phyloP scores from a whole-genome alignment of 257 asterid genomes.

The Ocimum tenuiflorum region DNA sequence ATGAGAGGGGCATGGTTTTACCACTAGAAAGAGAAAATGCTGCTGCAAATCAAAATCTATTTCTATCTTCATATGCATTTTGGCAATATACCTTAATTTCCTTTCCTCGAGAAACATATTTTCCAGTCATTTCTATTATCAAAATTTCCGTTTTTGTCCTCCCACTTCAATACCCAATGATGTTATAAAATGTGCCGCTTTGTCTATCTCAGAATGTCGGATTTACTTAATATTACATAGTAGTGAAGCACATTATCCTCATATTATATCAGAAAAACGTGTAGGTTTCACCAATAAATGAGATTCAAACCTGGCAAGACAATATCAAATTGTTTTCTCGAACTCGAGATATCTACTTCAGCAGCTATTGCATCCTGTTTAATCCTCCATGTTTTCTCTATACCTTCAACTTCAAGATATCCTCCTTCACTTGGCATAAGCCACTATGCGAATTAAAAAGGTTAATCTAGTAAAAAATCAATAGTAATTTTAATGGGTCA shows the following conservation, averaged over 20 bases:
- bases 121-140: not conserved
- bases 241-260: not conserved
- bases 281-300: constrained; percentile 12
- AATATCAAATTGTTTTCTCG: constrained; percentile 72
- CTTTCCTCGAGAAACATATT: not conserved
- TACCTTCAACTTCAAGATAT: constrained; percentile 69
- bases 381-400: constrained; percentile 85
- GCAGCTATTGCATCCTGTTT: constrained; percentile 64
- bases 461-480: not conserved
- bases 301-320: constrained; percentile 76
- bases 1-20: not conserved
- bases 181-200: not conserved
- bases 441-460: constrained; percentile 46
- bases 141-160: not conserved
- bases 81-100: not conserved
- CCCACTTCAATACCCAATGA: not conserved
- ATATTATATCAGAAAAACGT: not conserved
- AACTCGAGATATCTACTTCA: constrained; percentile 70
- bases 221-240: constrained; percentile 7
- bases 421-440: constrained; percentile 86
- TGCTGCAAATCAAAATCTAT: not conserved
- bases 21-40: not conserved
- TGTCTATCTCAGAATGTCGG: not conserved
- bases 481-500: not conserved
- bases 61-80: not conserved